These are phyloP conservation scores for Colletotrichum abscissum DNA, from an alignment of 2,329 filamentous ascomycete genomes.

Conservation along the genomic window DNA sequence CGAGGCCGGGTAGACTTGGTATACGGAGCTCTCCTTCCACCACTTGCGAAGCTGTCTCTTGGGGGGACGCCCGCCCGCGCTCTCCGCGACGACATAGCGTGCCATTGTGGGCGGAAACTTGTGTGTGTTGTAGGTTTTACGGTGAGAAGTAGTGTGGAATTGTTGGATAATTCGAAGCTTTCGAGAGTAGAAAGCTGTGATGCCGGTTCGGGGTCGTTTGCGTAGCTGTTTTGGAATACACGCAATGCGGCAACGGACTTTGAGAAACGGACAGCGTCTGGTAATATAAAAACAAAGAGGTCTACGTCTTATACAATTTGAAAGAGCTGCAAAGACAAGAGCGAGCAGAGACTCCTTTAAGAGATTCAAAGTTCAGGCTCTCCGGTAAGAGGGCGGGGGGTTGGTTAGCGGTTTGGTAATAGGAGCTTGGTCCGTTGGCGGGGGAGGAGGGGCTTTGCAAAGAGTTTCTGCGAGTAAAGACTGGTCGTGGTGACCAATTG, in stretches of 20 bases:
- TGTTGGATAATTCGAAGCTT: neutral
- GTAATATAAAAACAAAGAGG: neutral
- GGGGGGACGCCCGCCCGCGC: neutral
- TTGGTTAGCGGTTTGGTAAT: neutral
- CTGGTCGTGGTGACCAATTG: slow-evolving; percentile 12
- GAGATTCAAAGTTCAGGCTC: neutral
- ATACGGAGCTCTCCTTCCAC: slow-evolving; percentile 72
- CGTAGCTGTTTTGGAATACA: neutral
- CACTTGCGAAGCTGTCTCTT: slow-evolving; percentile 47
- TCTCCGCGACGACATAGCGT: neutral
- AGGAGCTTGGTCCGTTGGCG: neutral
- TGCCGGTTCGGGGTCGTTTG: neutral
- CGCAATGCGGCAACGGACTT: neutral
- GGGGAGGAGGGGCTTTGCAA: neutral
- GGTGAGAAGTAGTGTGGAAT: neutral
- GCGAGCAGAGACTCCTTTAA: neutral
- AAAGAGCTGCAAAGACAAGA: neutral
- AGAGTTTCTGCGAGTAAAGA: slow-evolving; percentile 29
- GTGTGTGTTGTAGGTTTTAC: neutral
- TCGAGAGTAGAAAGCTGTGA: neutral
- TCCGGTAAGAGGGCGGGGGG: neutral
- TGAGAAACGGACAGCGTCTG: neutral
- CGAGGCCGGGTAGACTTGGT: slow-evolving; percentile 72
- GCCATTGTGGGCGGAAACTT: slow-evolving; percentile 4
- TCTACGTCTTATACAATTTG: neutral